phyloP scores from a whole-genome alignment of 1,284 basidiomycete genomes.

The Pseudozyma thailandica region DNA sequence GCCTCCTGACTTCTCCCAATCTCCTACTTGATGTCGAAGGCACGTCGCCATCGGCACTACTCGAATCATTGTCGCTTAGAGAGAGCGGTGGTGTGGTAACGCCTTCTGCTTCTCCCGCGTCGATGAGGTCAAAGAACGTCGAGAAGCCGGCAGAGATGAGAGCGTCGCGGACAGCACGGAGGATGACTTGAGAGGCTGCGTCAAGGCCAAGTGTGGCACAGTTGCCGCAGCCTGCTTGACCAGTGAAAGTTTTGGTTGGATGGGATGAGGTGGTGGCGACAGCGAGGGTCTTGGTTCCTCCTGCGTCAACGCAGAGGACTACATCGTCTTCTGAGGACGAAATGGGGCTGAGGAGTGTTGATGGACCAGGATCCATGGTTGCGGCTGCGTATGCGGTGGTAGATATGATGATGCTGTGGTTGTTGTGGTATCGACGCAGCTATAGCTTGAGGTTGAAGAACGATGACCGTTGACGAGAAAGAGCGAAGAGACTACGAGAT shows the following conservation, averaged over 20 bases:
- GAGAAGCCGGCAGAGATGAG: conserved; percentile 37
- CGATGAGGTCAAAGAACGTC: conserved; percentile 48
- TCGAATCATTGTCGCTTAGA: conserved; percentile 34
- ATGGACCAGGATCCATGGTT: conserved; percentile 28
- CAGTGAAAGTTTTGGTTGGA: conserved; percentile 31
- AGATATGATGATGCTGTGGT: neutral
- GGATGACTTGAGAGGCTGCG: conserved; percentile 40
- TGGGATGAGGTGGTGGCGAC: conserved; percentile 23
- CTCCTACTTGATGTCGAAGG: neutral
- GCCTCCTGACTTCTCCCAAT: conserved; percentile 4
- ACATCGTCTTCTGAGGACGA: conserved; percentile 25
- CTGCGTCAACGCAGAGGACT: conserved; percentile 48
- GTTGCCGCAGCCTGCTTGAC: conserved; percentile 50
- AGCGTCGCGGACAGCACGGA: conserved; percentile 37
- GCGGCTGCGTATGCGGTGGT: neutral
- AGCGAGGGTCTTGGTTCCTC: conserved; percentile 51
- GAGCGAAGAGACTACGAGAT: no score
- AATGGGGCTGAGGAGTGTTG: conserved; percentile 1
- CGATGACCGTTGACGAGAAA: no score
- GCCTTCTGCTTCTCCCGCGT: conserved; percentile 41
- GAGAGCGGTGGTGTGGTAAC: conserved; percentile 47
- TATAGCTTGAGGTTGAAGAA: no score
- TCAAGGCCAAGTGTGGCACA: conserved; percentile 45
- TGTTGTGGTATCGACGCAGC: no score
- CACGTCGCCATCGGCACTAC: conserved; percentile 30